Conservation (phyloP, 2,329 filamentous ascomycete species). For the Gliomastix tumulicola region DNA sequence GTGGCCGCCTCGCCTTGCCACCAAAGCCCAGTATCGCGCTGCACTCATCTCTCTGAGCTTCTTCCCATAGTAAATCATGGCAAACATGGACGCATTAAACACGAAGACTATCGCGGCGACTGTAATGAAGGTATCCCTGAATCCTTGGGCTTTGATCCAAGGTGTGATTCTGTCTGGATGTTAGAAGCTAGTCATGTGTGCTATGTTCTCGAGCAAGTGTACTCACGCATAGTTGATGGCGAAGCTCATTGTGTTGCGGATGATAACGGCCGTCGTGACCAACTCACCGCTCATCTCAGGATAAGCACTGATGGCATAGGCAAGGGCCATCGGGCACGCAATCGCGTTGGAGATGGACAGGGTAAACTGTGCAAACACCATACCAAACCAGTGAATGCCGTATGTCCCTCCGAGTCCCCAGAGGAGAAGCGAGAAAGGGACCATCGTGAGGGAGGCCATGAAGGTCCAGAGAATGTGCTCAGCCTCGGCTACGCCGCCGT, state of each 20-base stretch:
- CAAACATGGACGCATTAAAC: background rate
- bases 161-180: background rate
- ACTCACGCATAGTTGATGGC: conserved; percentile 18
- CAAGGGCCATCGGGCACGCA: conserved; percentile 27
- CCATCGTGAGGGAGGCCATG: conserved; percentile 16
- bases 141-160: background rate
- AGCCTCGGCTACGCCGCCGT: conserved; percentile 31
- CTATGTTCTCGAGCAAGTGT: no score
- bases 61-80: background rate
- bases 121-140: background rate
- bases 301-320: conserved; percentile 32
- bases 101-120: background rate
- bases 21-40: background rate
- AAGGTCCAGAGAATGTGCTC: conserved; percentile 34
- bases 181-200: no score
- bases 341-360: conserved; percentile 23
- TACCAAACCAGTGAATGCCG: conserved; percentile 31
- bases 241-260: conserved; percentile 29
- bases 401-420: conserved; percentile 27
- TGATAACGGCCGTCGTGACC: conserved; percentile 29
- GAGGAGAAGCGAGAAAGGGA: conserved; percentile 18
- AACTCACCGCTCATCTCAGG: conserved; percentile 30
- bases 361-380: conserved; percentile 29
- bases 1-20: background rate
- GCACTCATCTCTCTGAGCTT: background rate